A percentile compares a stretch with the other conserved stretches of the same genome.
Evolutionary conservation across 1,284 basidiomycete species (phyloP).

Genomic region (Cryptococcus wingfieldii): DNA sequence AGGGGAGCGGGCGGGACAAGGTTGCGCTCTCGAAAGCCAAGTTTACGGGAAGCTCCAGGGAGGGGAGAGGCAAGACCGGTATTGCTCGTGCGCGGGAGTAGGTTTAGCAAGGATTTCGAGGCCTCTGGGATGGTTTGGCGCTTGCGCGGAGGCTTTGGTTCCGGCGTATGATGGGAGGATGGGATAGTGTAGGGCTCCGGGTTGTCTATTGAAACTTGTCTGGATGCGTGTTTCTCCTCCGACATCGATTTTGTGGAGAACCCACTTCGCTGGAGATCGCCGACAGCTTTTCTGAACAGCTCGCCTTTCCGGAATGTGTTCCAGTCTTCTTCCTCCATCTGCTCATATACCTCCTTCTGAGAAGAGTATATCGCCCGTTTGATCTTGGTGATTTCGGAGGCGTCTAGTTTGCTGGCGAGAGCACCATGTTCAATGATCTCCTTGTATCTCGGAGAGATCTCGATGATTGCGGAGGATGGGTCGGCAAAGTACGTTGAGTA

Average conservation of each 20-base stretch:
- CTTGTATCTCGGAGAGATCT: slow-evolving; percentile 15
- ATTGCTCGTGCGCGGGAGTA: too few relatives aligned
- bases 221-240: too few relatives aligned
- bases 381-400: slow-evolving; percentile 27
- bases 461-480: slow-evolving; percentile 10
- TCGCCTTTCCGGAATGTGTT: slow-evolving; percentile 80
- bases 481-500: slow-evolving; percentile 73
- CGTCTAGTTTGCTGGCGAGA: neutral
- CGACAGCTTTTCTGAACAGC: slow-evolving; percentile 80
- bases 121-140: too few relatives aligned
- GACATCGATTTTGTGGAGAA: neutral
- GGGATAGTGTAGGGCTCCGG: too few relatives aligned
- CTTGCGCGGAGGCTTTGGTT: too few relatives aligned
- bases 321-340: slow-evolving; percentile 90
- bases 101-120: too few relatives aligned
- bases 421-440: slow-evolving; percentile 22
- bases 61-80: too few relatives aligned
- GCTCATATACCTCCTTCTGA: slow-evolving; percentile 76
- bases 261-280: slow-evolving; percentile 57
- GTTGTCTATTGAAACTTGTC: too few relatives aligned
- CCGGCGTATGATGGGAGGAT: too few relatives aligned
- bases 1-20: too few relatives aligned
- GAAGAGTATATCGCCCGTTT: slow-evolving; percentile 63
- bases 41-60: too few relatives aligned
- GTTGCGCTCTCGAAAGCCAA: too few relatives aligned